Conservation (phyloP, 306 rosid genomes). For the Casuarina cunninghamiana region DNA sequence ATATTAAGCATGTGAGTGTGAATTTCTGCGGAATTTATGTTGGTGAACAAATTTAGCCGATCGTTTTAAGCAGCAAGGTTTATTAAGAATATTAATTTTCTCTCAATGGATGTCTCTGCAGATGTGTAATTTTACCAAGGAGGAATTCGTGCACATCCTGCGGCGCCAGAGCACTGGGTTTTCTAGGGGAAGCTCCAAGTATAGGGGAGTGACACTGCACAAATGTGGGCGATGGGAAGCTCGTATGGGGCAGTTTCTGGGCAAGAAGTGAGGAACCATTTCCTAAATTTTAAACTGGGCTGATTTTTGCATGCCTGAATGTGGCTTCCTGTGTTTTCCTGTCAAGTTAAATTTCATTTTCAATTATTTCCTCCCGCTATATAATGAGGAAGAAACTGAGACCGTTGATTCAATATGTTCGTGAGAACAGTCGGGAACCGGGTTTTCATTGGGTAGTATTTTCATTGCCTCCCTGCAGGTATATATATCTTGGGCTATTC, state of each 20-base stretch:
- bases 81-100: neutral
- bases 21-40: neutral
- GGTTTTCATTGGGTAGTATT: slow-evolving; percentile 31
- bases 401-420: slow-evolving; percentile 10
- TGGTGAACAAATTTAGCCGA: neutral
- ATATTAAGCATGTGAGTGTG: slow-evolving; percentile 67
- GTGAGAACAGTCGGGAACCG: slow-evolving; percentile 27
- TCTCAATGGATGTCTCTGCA: slow-evolving; percentile 27
- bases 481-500: slow-evolving; percentile 89
- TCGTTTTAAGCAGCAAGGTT: neutral
- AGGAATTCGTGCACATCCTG: slow-evolving; percentile 86
- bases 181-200: slow-evolving; percentile 88
- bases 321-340: slow-evolving; percentile 5
- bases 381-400: slow-evolving; percentile 4
- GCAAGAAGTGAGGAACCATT: slow-evolving; percentile 66
- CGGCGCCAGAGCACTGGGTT: slow-evolving; percentile 94
- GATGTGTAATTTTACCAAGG: slow-evolving; percentile 83
- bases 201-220: slow-evolving; percentile 91
- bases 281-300: slow-evolving; percentile 17
- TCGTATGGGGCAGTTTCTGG: slow-evolving; percentile 96
- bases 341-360: neutral
- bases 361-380: neutral
- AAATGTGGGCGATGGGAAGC: slow-evolving; percentile 99
- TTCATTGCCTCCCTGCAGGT: slow-evolving; percentile 69
- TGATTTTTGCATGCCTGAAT: slow-evolving; percentile 2